Base-by-base conservation (phyloP, 2,329 filamentous ascomycete species). In the Aureobasidium sp. region DNA sequence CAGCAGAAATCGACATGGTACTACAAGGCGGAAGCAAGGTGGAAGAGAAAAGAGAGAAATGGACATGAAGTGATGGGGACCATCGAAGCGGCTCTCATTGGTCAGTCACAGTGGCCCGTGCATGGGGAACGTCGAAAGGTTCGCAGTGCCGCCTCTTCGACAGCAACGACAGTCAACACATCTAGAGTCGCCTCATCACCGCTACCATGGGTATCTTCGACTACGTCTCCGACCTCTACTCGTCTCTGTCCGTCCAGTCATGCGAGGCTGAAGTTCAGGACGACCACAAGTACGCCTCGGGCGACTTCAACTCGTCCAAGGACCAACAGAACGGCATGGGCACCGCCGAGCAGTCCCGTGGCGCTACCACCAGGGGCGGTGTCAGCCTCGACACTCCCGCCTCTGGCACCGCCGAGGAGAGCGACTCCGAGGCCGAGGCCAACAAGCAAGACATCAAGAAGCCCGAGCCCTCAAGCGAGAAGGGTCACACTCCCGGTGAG, bases 161-260 rank as follows among this genome's bases (percentile, higher is more conserved):
- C 41, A 49, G 54, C 54, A 47, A 44, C 44, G 54, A 45, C 54
- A 58, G 57, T 32, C 57, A 50, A 50, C 45, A 59, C 57, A 59
- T 50, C 29, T 36, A 30, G 27, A 59, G 36, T 42, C 41, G 50
- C 37, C 50, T 59, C 59, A 61, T 47, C 67, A 63, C 63, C 68
- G 65, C 62, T 69, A 70, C 66, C 65, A 87, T 87, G 84, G 83
- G 83, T 75, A 77, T 86, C 77, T 78, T 82, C 74, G 83, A 86
- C 73, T 82, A 85, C 76, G 80, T 86, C 77, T 78, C 80, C 75
- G 83, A 85, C 74, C 76, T 81, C 79, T 85, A 81, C 78, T 84
- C 80, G 78, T 86, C 81, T 79, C 85, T 84, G 78, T 83, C 78
- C 76, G 81, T 81, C 72, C 76, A 80, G 69, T 80, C 85, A 73